These are phyloP conservation scores for Citrus glauca DNA, from an alignment of 345 rosid genomes.

Conservation along the genomic window DNA sequence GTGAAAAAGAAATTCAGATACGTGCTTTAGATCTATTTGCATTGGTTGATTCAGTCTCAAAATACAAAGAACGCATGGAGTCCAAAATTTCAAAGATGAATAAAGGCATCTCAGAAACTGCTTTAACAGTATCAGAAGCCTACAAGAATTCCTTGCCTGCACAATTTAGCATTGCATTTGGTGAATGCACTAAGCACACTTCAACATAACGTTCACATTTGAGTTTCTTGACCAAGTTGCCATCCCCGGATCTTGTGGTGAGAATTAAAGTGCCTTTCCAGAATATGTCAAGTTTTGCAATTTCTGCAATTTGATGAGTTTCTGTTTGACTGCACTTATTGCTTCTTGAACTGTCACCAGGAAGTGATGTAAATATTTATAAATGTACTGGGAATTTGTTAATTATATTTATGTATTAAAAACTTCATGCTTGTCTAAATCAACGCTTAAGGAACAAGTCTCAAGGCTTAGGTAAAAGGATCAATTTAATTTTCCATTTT, in stretches of 20 bases:
- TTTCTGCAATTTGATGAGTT: not conserved
- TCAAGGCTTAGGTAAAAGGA: too few species aligned
- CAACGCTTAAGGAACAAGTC: too few species aligned
- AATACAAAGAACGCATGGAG: conserved; percentile 59
- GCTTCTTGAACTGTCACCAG: not conserved
- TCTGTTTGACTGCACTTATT: not conserved
- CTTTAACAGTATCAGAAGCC: conserved; percentile 34
- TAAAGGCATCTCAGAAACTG: conserved; percentile 49
- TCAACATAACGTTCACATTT: not conserved
- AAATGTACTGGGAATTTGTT: too few species aligned
- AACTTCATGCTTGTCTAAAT: too few species aligned
- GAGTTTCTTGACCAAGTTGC: not conserved
- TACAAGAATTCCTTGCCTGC: conserved; percentile 37
- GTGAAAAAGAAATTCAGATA: conserved; percentile 58
- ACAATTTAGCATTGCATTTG: conserved; percentile 13
- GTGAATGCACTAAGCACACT: not conserved
- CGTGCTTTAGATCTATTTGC: conserved; percentile 49
- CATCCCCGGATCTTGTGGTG: not conserved
- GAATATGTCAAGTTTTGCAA: not conserved
- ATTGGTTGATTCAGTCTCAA: conserved; percentile 58
- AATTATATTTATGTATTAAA: too few species aligned
- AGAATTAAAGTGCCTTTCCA: not conserved
- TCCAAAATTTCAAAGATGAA: conserved; percentile 52
- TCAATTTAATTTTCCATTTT: too few species aligned
- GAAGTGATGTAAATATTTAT: too few species aligned